Base-by-base conservation (phyloP, 2,329 filamentous ascomycete species). In the Coleophoma crateriformis region DNA sequence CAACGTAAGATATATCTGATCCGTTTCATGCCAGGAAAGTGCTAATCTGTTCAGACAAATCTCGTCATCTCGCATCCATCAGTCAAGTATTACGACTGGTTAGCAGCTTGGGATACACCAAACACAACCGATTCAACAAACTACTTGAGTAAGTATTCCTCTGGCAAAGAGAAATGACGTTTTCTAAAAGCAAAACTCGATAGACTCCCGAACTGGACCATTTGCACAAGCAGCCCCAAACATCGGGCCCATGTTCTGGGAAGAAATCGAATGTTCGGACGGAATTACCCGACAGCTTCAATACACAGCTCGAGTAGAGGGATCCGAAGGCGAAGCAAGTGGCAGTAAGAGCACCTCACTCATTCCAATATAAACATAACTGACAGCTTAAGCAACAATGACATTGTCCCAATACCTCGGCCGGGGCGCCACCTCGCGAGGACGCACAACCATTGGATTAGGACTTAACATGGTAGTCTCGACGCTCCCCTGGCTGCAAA, bases 281-380 rank as follows among this genome's bases (percentile, higher is more conserved):
- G 81, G 81, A 22, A 76, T 82, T 49, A 74, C 77, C 8, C 75
- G 83, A 43, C 79, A 84, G 58, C 69, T 86, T 15, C 83, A 87
- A 61, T 87, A 79, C 73, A 86, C 82, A 10, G 76, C 81, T 40
- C 76, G 83, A 55, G 81, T 85, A 22, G 82, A 85, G 54, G 77
- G 61, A 2, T 59, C 60, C 1, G 46, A 50, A 13, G 54, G 55
- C 5, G 46, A 57, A 13, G 45, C 53, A 8, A 59, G 58, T 37
- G 59, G 58, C 10, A 54, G 41, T 44, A 44, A 44, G 41, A 32
- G 20, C n/a, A 13, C 12, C 20, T 17, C 33, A 27, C 32, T 33
- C 32, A n/a, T 33, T 22, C n/a, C 46, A 33, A 43, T 46, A 14
- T 14, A 27, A 8, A 19, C 34, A 14, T 33, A 42, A 39, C 33